Percentiles rank a stretch among this genome's conserved stretches.
Evolutionary conservation across 148 eudicot genomes (phyloP).

Genomic region (Hydrangea macrophylla): DNA sequence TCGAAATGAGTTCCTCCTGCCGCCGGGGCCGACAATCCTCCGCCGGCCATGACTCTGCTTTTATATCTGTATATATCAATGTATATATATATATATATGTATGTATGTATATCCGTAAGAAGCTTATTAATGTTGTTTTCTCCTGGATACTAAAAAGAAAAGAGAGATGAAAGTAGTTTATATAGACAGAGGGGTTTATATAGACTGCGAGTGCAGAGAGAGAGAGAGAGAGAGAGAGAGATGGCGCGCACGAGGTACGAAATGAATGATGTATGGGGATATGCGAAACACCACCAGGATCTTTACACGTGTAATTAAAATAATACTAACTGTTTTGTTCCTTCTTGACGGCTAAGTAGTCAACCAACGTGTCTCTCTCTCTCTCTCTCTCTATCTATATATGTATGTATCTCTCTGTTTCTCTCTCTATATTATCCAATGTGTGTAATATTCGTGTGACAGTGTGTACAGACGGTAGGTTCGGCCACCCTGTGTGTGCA

Average conservation of each 20-base stretch:
- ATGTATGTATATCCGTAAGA: neutral
- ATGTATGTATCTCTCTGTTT: neutral
- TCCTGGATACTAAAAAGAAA: neutral
- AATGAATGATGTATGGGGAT: neutral
- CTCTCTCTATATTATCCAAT: too few relatives aligned
- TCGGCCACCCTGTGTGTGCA: neutral
- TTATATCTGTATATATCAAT: neutral
- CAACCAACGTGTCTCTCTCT: too few relatives aligned
- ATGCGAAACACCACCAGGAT: neutral
- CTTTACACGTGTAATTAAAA: constrained; percentile 14
- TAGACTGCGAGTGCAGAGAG: neutral
- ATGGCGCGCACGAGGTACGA: neutral
- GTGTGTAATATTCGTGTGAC: neutral
- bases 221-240: neutral
- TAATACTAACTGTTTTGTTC: constrained; percentile 8
- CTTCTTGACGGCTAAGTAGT: constrained; percentile 10
- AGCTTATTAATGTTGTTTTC: neutral
- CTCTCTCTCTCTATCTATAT: neutral
- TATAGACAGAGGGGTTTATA: constrained; percentile 7
- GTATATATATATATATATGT: too few relatives aligned
- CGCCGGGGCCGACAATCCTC: constrained; percentile 53
- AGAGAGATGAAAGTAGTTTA: neutral
- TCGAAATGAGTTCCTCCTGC: constrained; percentile 63
- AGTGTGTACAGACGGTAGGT: too few relatives aligned
- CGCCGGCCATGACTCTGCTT: constrained; percentile 55